Conservation (phyloP, 2,329 filamentous ascomycete genomes). For the Aspergillus sp. region DNA sequence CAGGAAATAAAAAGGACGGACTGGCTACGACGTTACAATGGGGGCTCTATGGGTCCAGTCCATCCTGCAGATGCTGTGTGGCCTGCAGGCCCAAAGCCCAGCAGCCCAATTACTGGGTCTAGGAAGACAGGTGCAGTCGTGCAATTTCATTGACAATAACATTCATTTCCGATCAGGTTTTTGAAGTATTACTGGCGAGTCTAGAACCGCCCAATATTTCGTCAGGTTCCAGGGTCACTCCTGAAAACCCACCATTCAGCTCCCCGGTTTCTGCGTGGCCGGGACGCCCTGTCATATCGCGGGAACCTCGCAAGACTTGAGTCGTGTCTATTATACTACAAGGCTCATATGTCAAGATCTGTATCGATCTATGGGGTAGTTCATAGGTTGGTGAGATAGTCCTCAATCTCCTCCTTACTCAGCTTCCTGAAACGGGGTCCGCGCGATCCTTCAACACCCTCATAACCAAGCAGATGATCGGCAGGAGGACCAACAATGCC, state of each 20-base stretch:
- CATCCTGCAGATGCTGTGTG: neutral
- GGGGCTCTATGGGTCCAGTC: neutral
- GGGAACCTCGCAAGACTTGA: slow-evolving; percentile 25
- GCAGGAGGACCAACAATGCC: slow-evolving; percentile 95
- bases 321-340: slow-evolving; percentile 31
- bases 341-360: slow-evolving; percentile 20
- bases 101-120: neutral
- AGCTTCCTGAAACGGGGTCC: slow-evolving; percentile 62
- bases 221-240: neutral
- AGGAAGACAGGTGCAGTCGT: neutral
- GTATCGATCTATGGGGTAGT: slow-evolving; percentile 18
- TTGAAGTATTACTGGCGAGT: neutral
- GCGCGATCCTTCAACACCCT: slow-evolving; percentile 44
- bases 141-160: neutral
- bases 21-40: neutral
- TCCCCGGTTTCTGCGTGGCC: neutral
- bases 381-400: slow-evolving; percentile 98
- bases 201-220: neutral
- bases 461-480: slow-evolving; percentile 86
- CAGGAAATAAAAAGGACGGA: neutral
- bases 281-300: slow-evolving; percentile 5
- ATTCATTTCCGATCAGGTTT: slow-evolving; percentile 3
- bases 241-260: neutral
- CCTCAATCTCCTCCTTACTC: slow-evolving; percentile 97
- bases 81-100: neutral